Evolutionary conservation across 148 eudicot species (phyloP), one percentile per base, ranked within the genome.

Genomic region (Vaccinium myrtillus): DNA sequence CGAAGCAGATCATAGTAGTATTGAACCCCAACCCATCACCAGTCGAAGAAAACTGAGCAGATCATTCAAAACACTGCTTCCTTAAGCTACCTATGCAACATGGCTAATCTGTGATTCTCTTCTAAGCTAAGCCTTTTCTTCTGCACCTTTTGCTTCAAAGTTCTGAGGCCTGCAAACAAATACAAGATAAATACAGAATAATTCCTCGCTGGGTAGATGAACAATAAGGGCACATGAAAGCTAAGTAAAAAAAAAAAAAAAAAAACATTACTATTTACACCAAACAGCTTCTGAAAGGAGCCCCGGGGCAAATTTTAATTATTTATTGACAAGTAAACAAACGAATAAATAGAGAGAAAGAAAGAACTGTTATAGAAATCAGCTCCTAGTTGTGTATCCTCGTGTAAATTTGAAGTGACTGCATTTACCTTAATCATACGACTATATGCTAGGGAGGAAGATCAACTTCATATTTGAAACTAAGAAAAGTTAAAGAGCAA

Each of bases 131-230:
- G 32, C 50, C 55, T 76, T 76, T 21, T 7, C 2, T 76, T 76
- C 55, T 27, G 9, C 79, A 46, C n/a, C 79, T 76, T 73, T 73
- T 73, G 79, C 55, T 76, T 43, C 25, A 76, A 21, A n/a, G 55
- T 21, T 18, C 55, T 48, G 15, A 76, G 54, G 55, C 55, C 79
- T 76, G 55, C 79, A 76, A 76, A n/a, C 10, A 75, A 43, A n/a
- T n/a, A 63, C 70, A 21, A 63, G 21, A 63, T 2, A 19, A 63
- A 30, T 32, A 70, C 16, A 70, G 18, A 32, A 27, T 12, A 70
- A 27, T 70, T 30, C 46, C 75, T 27, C 27, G 13, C 2, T 70
- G 46, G 16, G 2, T 70, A 70, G 75, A 70, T 30, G 21, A 70
- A 70, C 75, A 70, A 27, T 30, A 32, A 70, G 18, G 30, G 75